A percentile compares a stretch with the other conserved stretches of the same genome.
Evolutionary conservation across 2,329 filamentous ascomycete species (phyloP).

Genomic region (Tolypocladium album): DNA sequence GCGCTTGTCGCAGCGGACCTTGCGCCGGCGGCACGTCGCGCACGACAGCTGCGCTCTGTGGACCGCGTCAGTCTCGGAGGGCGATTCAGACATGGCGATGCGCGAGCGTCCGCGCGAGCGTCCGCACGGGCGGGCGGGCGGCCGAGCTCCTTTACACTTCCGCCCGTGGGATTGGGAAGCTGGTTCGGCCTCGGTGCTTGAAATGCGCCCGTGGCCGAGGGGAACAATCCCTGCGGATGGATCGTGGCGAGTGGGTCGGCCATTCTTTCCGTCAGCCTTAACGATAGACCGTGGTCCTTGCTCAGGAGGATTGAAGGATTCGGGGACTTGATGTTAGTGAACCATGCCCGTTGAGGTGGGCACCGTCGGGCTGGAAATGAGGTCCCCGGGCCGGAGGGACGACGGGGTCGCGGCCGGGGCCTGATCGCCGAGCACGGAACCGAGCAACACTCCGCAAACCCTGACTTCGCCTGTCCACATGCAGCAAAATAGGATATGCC

Average conservation of each 20-base stretch:
- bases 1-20: background rate
- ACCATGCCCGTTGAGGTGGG: background rate
- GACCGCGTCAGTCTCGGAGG: background rate
- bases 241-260: too few relatives aligned
- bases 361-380: background rate
- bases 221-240: background rate
- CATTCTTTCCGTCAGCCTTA: too few relatives aligned
- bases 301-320: too few relatives aligned
- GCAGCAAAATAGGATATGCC: background rate
- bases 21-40: background rate
- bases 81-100: background rate
- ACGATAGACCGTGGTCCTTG: too few relatives aligned
- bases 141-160: background rate
- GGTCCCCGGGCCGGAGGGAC: background rate
- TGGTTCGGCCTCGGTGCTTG: background rate
- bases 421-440: background rate
- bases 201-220: background rate
- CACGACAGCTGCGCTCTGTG: background rate
- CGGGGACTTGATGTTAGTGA: too few relatives aligned
- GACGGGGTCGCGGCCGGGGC: background rate
- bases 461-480: background rate
- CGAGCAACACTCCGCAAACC: background rate
- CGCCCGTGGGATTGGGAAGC: background rate
- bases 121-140: background rate
- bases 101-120: background rate